A percentile compares a stretch with the other conserved stretches of the same genome.
Evolutionary conservation across 2,329 filamentous ascomycete species (phyloP).

Genomic region (Erysiphe pulchra): DNA sequence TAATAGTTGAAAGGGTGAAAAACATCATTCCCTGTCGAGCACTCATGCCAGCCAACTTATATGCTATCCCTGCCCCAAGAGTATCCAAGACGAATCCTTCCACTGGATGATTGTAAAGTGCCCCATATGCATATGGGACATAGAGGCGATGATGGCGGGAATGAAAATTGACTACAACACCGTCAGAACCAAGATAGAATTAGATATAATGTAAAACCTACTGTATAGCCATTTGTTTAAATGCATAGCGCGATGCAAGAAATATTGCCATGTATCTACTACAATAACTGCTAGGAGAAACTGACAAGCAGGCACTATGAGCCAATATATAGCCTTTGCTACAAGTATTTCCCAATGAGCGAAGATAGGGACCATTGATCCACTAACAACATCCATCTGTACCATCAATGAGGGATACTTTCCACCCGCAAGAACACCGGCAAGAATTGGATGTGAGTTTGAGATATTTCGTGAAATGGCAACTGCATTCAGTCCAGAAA

Average conservation of each 20-base stretch:
- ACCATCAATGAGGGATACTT: conserved; percentile 48
- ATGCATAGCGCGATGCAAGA: conserved; percentile 89
- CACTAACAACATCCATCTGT: conserved; percentile 25
- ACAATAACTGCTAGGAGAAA: conserved; percentile 48
- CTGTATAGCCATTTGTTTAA: conserved; percentile 93
- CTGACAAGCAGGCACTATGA: conserved; percentile 50
- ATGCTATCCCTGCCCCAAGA: conserved; percentile 59
- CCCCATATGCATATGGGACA: conserved; percentile 90
- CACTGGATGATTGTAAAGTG: conserved; percentile 86
- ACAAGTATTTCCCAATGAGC: conserved; percentile 55
- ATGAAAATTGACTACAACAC: conserved; percentile 49
- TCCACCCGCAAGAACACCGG: conserved; percentile 54
- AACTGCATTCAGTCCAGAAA: conserved; percentile 51
- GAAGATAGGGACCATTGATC: conserved; percentile 39
- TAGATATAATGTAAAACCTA: conserved; percentile 21
- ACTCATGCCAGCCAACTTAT: conserved; percentile 62
- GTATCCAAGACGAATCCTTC: conserved; percentile 90
- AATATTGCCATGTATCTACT: conserved; percentile 96
- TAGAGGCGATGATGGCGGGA: conserved; percentile 91
- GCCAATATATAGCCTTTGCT: conserved; percentile 59
- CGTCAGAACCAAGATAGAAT: conserved; percentile 4
- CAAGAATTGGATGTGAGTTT: conserved; percentile 43
- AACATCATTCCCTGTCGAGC: conserved; percentile 69
- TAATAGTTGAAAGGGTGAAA: conserved; percentile 72
- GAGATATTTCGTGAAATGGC: conserved; percentile 53